Conservation (phyloP, 108 stramenopile genomes). For the Heterococcus sp. region DNA sequence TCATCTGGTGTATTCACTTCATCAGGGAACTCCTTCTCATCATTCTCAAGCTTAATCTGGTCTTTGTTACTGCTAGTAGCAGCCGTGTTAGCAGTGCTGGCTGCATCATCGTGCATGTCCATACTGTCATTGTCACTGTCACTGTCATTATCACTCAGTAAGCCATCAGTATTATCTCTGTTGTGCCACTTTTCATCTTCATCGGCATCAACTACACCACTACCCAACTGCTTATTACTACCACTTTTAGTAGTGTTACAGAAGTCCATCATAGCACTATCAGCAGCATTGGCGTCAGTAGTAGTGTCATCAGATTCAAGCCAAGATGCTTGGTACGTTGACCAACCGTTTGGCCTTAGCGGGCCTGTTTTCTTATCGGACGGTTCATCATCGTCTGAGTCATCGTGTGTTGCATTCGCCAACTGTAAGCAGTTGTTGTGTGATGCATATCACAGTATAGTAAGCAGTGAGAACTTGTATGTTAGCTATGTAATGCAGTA, state of each 20-base stretch:
- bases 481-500: neutral
- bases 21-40: too few relatives aligned
- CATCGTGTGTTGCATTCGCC: too few relatives aligned
- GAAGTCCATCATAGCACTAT: neutral
- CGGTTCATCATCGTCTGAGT: neutral
- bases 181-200: conserved; percentile 26
- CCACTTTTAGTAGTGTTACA: neutral
- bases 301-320: conserved; percentile 54
- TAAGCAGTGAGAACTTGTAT: neutral
- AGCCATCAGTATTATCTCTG: too few relatives aligned
- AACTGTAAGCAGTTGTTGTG: neutral
- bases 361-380: neutral
- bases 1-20: too few relatives aligned
- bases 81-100: too few relatives aligned
- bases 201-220: conserved; percentile 2
- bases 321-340: conserved; percentile 93
- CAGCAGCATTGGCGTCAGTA: neutral
- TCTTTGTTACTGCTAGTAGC: too few relatives aligned
- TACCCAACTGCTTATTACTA: conserved; percentile 2
- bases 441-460: neutral
- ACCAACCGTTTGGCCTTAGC: conserved; percentile 68
- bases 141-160: too few relatives aligned
- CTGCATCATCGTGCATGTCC: too few relatives aligned
- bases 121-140: too few relatives aligned
- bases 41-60: too few relatives aligned